phyloP scores from a whole-genome alignment of 139 green algal genomes.

The Microglena sp. region DNA sequence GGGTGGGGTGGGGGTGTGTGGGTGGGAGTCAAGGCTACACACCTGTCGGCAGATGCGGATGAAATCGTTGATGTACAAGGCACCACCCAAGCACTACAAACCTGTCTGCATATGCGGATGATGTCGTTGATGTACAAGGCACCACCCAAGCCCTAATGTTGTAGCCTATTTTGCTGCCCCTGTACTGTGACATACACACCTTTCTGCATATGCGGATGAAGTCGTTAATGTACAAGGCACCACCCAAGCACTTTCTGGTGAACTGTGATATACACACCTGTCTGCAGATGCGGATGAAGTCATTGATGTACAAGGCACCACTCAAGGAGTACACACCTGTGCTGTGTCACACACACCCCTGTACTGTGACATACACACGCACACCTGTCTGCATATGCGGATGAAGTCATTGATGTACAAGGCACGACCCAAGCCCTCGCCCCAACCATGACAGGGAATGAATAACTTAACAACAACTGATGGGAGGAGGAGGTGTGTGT shows the following conservation, averaged over 20 bases:
- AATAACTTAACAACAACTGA: too few relatives aligned
- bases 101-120: slow-evolving; percentile 40
- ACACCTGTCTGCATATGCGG: slow-evolving; percentile 42
- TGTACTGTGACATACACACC: too few relatives aligned
- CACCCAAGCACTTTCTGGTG: slow-evolving; percentile 35
- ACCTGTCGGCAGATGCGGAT: slow-evolving; percentile 46
- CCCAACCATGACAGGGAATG: too few relatives aligned
- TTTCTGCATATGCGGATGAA: too few relatives aligned
- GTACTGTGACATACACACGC: too few relatives aligned
- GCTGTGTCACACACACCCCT: too few relatives aligned
- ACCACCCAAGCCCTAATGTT: slow-evolving; percentile 85
- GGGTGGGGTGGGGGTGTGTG: too few relatives aligned
- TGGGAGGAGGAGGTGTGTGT: too few relatives aligned
- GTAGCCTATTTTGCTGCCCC: too few relatives aligned
- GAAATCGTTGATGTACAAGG: slow-evolving; percentile 93
- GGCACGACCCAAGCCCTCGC: slow-evolving; percentile 88
- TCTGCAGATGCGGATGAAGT: slow-evolving; percentile 72
- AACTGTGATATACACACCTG: slow-evolving; percentile 30
- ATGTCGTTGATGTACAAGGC: slow-evolving; percentile 94
- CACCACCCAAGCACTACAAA: slow-evolving; percentile 90
- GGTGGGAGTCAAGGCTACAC: background rate
- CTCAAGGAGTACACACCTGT: too few relatives aligned
- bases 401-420: slow-evolving; percentile 92
- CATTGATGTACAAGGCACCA: slow-evolving; percentile 87
- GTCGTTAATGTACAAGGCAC: too few relatives aligned